Base-by-base conservation (phyloP, 2,329 filamentous ascomycete genomes). In the Ophiostoma angusticollis region DNA sequence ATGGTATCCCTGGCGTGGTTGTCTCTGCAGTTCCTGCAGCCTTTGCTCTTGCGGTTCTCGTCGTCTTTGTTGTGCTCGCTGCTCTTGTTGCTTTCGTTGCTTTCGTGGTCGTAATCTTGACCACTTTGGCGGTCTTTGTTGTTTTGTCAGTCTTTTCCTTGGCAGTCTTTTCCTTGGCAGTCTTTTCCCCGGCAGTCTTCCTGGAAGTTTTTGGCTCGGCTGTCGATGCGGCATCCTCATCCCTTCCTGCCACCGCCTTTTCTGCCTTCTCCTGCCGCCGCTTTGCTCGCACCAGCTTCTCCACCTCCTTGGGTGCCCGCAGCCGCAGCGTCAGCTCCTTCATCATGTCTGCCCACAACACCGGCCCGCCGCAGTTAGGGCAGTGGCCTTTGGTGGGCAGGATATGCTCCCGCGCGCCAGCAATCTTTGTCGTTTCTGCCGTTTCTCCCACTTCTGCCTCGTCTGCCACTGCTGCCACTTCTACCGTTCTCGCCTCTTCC, bases 321-420 rank as follows among this genome's bases (percentile, higher is more conserved):
- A 74, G 64, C 23, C 89, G 70, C 35, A 94, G 60, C 36, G 72
- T 91, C 49, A 93, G 59, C 54, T 93, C 87, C 53, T 78, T 87
- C 62, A 93, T 80, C 60, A 95, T 73, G 34, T 81, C 72, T 0
- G 68, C 65, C 89, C 89, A 96, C 36, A 65, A 56, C 2, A 86
- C 60, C 5, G 64, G 57, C 0, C 64, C 63, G 1, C 66, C 59
- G 53, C 89, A 96, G 16, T 61, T 61, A 0, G 84, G 84, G 59
- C 89, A 96, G 2, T 51, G 57, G 3, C 85, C 86, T 24, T 65
- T 54, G 2, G 72, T 64, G 0, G 89, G 89, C 1, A 93, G 52
- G 2, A 93, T 50, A 3, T 62, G 31, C 16, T 5, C 14, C 11
- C 4, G 9, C 2, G 6, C 5, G 16, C 12, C 2, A 19, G 14